Evolutionary conservation across 768 basidiomycete species (phyloP), one percentile per base, ranked within the genome.

Genomic region (Butyriboletus loyo): DNA sequence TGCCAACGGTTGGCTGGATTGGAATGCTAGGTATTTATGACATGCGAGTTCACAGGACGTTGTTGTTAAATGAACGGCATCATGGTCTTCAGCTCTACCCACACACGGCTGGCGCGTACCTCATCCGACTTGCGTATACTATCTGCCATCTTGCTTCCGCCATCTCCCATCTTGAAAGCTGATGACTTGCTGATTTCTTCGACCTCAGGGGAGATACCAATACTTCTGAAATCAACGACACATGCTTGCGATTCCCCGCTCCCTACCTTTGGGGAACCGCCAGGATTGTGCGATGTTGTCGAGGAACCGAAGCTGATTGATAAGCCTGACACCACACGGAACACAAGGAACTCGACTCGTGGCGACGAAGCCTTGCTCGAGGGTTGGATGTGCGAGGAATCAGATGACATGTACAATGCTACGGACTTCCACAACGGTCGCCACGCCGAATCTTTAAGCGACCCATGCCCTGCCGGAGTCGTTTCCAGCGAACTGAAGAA

Each of bases 201-300:
- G 56, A 75, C 75, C 27, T 79, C 77, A 31, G 77, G 74, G 30
- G 73, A 78, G 45, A 82, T 84, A 50, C 81, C 79, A n/a, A 71
- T 83, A 35, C 59, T 78, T 52, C 68, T 80, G 48, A 75, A 77
- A 47, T 44, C 5, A 13, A 46, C 46, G 17, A 37, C 41, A 38
- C 49, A 35, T 38, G 37, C n/a, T 41, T 52, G 52, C 40, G 50
- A 55, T 36, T 59, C 50, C 27, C 37, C 50, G 17, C 37, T 32
- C 38, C 19, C 25, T 13, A 6, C 45, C 32, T 32, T 42, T 11
- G 21, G 13, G 24, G 49, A 52, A 31, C 22, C 27, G 13, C 46
- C 27, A 13, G 49, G 47, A 24, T 40, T 57, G 39, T 36, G 54
- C 31, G 32, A 49, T 31, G 39, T 54, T 25, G 31, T 46, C 47